phyloP scores from a whole-genome alignment of 805 yeast species.

The Suhomyces faveliae region DNA sequence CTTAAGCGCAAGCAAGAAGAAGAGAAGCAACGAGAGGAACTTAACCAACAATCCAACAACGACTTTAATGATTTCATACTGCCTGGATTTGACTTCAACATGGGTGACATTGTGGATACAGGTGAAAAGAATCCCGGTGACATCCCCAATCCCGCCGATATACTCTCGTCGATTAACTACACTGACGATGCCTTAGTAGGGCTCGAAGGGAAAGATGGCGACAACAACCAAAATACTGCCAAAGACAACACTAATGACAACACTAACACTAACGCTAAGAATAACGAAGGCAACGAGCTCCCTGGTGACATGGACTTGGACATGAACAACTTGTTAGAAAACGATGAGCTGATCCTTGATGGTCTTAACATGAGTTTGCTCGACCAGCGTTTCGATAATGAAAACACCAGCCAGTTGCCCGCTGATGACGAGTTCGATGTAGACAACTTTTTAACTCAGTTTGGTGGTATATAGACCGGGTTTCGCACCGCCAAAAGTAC shows the following conservation, averaged over 20 bases:
- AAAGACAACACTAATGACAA: constrained; percentile 4
- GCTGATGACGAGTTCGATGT: constrained; percentile 45
- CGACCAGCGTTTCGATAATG: constrained; percentile 30
- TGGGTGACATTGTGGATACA: constrained; percentile 16
- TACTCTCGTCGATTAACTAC: constrained; percentile 29
- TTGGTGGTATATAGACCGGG: constrained; percentile 22
- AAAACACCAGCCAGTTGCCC: constrained; percentile 17
- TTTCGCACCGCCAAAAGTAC: neutral
- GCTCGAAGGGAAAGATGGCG: neutral
- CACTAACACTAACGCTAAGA: constrained; percentile 3
- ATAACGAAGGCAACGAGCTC: constrained; percentile 3
- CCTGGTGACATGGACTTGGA: constrained; percentile 20
- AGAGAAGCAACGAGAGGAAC: constrained; percentile 11
- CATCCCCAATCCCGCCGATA: constrained; percentile 34
- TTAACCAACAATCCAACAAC: constrained; percentile 8
- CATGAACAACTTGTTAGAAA: constrained; percentile 37
- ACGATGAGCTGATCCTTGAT: constrained; percentile 41
- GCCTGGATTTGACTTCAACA: constrained; percentile 28
- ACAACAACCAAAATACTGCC: constrained; percentile 1
- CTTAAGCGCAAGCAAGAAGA: constrained; percentile 14
- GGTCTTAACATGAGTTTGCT: constrained; percentile 42
- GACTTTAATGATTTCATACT: constrained; percentile 21
- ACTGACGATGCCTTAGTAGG: constrained; percentile 13
- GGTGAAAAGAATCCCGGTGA: constrained; percentile 14
- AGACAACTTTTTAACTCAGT: constrained; percentile 43